A percentile compares a stretch with the other conserved stretches of the same genome.
phyloP scores from a whole-genome alignment of 306 rosid genomes.

The Lagenaria siceraria region DNA sequence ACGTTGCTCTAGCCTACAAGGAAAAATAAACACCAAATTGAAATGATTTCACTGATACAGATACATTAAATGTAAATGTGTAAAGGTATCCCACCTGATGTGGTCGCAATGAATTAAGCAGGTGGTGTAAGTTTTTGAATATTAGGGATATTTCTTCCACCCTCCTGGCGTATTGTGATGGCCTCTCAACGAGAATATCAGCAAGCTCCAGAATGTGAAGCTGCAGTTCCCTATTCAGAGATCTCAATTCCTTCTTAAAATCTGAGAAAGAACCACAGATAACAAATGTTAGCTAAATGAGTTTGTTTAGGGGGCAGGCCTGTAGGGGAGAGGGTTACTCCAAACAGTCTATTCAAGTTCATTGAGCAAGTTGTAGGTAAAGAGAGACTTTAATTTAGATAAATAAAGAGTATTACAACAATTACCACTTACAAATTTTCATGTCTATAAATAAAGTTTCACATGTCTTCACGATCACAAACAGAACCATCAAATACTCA shows the following conservation, averaged over 20 bases:
- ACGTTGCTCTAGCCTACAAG: conserved; percentile 73
- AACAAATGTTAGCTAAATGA: not conserved
- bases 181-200: conserved; percentile 84
- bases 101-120: conserved; percentile 79
- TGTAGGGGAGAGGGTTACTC: not conserved
- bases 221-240: conserved; percentile 75
- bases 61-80: not conserved
- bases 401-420: not conserved
- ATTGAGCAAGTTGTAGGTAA: not conserved
- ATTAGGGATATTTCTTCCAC: conserved; percentile 92
- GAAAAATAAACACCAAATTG: conserved; percentile 3
- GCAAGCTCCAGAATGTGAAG: conserved; percentile 88
- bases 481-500: not conserved
- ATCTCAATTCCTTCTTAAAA: conserved; percentile 80
- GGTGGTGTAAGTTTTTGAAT: conserved; percentile 86
- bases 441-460: not conserved
- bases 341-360: not conserved
- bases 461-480: not conserved
- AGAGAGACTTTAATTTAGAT: not conserved
- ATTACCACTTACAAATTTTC: not conserved
- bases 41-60: not conserved
- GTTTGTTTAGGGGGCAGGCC: not conserved
- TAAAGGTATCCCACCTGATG: conserved; percentile 44
- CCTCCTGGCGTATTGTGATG: conserved; percentile 90
- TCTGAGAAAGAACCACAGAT: conserved; percentile 26